These are phyloP conservation scores for Manihot esculenta DNA, from an alignment of 441 rosid genomes.

Conservation along the genomic window DNA sequence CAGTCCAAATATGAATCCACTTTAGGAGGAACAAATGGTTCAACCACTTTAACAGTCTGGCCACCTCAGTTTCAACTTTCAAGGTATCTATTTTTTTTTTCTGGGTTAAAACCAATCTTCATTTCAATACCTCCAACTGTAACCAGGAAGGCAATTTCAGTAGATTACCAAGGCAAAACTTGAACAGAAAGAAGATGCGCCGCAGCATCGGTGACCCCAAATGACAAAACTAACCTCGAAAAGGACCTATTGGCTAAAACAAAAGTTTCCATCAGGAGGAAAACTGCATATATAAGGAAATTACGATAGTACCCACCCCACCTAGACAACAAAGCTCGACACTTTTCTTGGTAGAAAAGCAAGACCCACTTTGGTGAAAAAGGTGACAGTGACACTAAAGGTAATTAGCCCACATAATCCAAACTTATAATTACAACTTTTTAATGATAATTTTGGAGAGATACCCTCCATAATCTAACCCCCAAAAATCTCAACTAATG, in stretches of 20 bases:
- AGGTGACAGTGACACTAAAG: slow-evolving; percentile 31
- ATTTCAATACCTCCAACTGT: too few species aligned
- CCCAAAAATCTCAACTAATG: slow-evolving; percentile 20
- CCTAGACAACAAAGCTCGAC: slow-evolving; percentile 13
- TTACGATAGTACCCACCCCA: slow-evolving; percentile 37
- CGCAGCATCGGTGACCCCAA: background rate
- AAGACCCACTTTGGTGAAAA: slow-evolving; percentile 33
- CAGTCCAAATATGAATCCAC: background rate
- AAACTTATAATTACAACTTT: slow-evolving; percentile 21
- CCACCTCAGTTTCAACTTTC: too few species aligned
- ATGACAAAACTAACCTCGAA: slow-evolving; percentile 39
- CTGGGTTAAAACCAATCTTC: too few species aligned
- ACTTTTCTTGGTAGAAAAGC: slow-evolving; percentile 33
- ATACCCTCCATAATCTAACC: slow-evolving; percentile 8
- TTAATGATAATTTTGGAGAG: slow-evolving; percentile 6
- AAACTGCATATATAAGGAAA: slow-evolving; percentile 16
- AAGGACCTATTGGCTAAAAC: slow-evolving; percentile 22
- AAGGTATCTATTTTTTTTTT: too few species aligned
- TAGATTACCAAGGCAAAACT: background rate
- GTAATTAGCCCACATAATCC: slow-evolving; percentile 31
- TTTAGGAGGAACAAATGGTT: background rate
- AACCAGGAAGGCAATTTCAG: background rate
- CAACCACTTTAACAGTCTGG: too few species aligned
- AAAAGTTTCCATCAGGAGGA: slow-evolving; percentile 13
- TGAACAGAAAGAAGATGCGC: background rate